Evolutionary conservation across 495 filamentous ascomycete species (phyloP).

Genomic region (Jackrogersella multiformis): DNA sequence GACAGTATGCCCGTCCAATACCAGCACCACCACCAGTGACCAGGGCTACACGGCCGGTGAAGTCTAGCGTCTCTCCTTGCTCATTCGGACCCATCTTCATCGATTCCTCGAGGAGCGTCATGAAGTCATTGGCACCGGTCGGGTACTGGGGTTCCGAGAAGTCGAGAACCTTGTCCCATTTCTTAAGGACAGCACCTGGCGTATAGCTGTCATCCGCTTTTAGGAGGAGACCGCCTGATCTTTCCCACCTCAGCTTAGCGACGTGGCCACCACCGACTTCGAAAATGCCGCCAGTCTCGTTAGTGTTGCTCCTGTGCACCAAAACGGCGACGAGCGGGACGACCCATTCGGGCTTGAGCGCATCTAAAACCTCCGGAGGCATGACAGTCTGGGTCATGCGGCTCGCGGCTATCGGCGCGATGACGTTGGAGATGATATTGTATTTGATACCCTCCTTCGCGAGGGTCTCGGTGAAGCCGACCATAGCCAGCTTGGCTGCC

Average conservation of each 20-base stretch:
- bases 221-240: slow-evolving; percentile 87
- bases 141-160: slow-evolving; percentile 88
- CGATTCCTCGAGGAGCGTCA: slow-evolving; percentile 86
- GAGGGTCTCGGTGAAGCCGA: slow-evolving; percentile 97
- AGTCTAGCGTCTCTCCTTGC: slow-evolving; percentile 80
- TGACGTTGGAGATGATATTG: slow-evolving; percentile 96
- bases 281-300: slow-evolving; percentile 88
- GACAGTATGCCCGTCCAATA: slow-evolving; percentile 90
- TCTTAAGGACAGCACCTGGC: slow-evolving; percentile 83
- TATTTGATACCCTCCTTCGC: slow-evolving; percentile 98
- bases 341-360: slow-evolving; percentile 94
- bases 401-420: slow-evolving; percentile 94
- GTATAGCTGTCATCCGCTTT: slow-evolving; percentile 91
- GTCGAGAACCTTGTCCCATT: slow-evolving; percentile 88
- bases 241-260: slow-evolving; percentile 95
- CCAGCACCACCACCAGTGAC: slow-evolving; percentile 94
- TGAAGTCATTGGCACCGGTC: slow-evolving; percentile 86
- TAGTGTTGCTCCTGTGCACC: slow-evolving; percentile 85
- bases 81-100: slow-evolving; percentile 78
- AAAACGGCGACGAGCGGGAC: slow-evolving; percentile 92
- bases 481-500: slow-evolving; percentile 93
- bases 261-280: slow-evolving; percentile 94
- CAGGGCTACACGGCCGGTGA: slow-evolving; percentile 89
- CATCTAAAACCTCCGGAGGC: slow-evolving; percentile 90
- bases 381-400: slow-evolving; percentile 98